Evolutionary conservation across 352 stramenopile species (phyloP), one percentile per base, ranked within the genome.

Genomic region (Pythium utonaiense): DNA sequence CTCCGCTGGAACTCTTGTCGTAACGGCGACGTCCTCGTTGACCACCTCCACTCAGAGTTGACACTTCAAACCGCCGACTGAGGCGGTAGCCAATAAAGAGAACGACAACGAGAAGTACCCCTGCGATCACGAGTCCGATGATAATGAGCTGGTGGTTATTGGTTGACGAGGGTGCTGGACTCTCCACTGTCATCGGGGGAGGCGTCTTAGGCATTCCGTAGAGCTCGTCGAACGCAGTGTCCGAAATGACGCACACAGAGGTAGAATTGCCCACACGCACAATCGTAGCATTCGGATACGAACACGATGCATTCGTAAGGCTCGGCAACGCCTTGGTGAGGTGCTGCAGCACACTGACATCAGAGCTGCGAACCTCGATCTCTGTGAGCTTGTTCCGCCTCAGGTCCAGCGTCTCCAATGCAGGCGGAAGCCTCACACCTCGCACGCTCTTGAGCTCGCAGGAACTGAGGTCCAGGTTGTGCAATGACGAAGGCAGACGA

Each of bases 221-320:
- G 2, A 62, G 16, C n/a, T 38, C 34, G 19, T 67, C 45, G 13
- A 67, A 67, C 1, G 31, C 17, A 8, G 61, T 28, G 45, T 67
- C 38, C 4, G 45, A 50, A 38, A 67, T 62, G 19, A 62, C 52
- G 17, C 53, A 67, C 36, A 62, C 44, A 7, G 25, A 40, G 25
- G 36, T 21, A 2, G 25, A 12, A 27, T 53, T 58, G 34, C 13
- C 44, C 34, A 62, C 24, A 4, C 3, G 17, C 14, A 41, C 53
- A 38, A 45, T 31, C 13, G 31, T 62, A 10, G 60, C 53, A 48
- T 57, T 62, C 3, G 52, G 14, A 13, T 16, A 27, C 21, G 44
- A 28, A 40, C 53, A 67, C 6, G 42, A 27, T 42, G 42, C 16
- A n/a, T 40, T 30, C 3, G 19, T 10, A 6, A 62, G 17, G 7